A percentile compares a stretch with the other conserved stretches of the same genome.
phyloP scores from a whole-genome alignment of 495 filamentous ascomycete genomes.

The Penicillium atrosanguineum region DNA sequence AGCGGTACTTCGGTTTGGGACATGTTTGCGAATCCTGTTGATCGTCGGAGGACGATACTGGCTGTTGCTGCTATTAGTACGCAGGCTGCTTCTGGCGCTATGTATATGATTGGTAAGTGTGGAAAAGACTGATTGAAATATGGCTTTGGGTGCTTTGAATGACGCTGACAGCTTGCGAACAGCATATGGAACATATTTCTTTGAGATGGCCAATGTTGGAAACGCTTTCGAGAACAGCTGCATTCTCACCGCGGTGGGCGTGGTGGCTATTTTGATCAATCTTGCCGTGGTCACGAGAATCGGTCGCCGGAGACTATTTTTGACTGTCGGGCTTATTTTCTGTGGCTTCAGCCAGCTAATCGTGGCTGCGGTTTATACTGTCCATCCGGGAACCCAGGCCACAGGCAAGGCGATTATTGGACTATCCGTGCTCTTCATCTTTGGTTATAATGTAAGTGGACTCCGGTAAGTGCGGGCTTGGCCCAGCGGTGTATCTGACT shows the following conservation, averaged over 20 bases:
- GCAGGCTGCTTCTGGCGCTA: conserved; percentile 58
- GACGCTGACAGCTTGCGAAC: background rate
- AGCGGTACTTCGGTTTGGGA: conserved; percentile 42
- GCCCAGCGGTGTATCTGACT: background rate
- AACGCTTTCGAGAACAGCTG: conserved; percentile 59
- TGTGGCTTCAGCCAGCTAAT: conserved; percentile 54
- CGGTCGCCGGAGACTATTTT: conserved; percentile 53
- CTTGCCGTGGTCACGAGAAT: conserved; percentile 50
- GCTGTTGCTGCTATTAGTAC: conserved; percentile 50
- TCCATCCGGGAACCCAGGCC: conserved; percentile 32
- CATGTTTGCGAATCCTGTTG: conserved; percentile 53
- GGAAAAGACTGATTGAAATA: too few relatives aligned
- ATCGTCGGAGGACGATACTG: conserved; percentile 49
- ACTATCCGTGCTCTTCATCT: conserved; percentile 55
- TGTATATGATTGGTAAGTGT: conserved; percentile 53
- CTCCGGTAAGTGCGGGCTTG: background rate
- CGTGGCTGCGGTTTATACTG: conserved; percentile 53
- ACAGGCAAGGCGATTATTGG: conserved; percentile 52
- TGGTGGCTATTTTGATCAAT: conserved; percentile 57
- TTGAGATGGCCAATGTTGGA: conserved; percentile 59
- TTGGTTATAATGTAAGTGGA: conserved; percentile 48
- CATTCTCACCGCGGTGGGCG: conserved; percentile 54
- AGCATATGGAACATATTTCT: conserved; percentile 64
- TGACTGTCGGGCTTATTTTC: conserved; percentile 48
- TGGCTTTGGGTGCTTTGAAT: background rate